Evolutionary conservation across 2,329 filamentous ascomycete species (phyloP).

Genomic region (Fusarium falciforme): DNA sequence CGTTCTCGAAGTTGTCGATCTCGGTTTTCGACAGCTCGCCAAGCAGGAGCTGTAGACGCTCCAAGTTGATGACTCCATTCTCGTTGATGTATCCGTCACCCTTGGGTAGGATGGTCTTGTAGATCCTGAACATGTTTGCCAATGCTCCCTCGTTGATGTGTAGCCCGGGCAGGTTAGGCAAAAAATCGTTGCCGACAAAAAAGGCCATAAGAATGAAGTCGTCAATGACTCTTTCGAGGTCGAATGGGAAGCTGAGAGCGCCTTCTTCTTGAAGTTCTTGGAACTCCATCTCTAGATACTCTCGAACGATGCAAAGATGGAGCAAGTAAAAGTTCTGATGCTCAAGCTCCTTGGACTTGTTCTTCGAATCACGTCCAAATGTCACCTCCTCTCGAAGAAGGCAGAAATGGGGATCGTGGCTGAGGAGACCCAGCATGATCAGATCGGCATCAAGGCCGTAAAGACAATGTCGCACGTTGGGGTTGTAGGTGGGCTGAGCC

Average conservation of each 20-base stretch:
- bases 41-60: slow-evolving; percentile 80
- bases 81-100: slow-evolving; percentile 97
- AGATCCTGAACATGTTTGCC: slow-evolving; percentile 96
- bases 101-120: slow-evolving; percentile 89
- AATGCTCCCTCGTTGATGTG: slow-evolving; percentile 99
- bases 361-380: slow-evolving; percentile 87
- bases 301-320: slow-evolving; percentile 96
- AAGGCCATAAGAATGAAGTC: slow-evolving; percentile 99
- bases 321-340: slow-evolving; percentile 99
- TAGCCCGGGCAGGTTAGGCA: slow-evolving; percentile 93
- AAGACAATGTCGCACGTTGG: slow-evolving; percentile 94
- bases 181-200: slow-evolving; percentile 98
- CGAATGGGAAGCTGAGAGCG: slow-evolving; percentile 80
- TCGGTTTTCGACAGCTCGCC: slow-evolving; percentile 90
- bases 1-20: slow-evolving; percentile 90
- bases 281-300: slow-evolving; percentile 97
- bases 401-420: slow-evolving; percentile 98
- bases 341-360: slow-evolving; percentile 94
- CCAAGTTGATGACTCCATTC: slow-evolving; percentile 88
- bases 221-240: slow-evolving; percentile 96
- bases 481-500: slow-evolving; percentile 91
- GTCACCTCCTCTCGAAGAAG: slow-evolving; percentile 97
- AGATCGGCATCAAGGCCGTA: slow-evolving; percentile 97
- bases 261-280: slow-evolving; percentile 86
- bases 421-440: slow-evolving; percentile 97